A percentile compares a stretch with the other conserved stretches of the same genome.
These are phyloP conservation scores for Magnusiomyces fungicola DNA, from an alignment of 1,139 yeast genomes.

Conservation along the genomic window DNA sequence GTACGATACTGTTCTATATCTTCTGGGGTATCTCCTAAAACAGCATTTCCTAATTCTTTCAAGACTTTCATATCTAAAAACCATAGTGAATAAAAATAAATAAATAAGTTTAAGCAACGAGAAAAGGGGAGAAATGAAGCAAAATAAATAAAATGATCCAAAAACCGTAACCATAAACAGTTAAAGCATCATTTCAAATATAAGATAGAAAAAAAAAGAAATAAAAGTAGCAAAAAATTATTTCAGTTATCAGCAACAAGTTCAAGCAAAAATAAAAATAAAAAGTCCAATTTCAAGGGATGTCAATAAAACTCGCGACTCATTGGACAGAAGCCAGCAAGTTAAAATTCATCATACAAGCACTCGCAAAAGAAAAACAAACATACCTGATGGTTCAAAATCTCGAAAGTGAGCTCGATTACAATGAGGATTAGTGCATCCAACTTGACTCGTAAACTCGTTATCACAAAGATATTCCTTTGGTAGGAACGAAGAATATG, in stretches of 20 bases:
- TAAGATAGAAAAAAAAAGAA: neutral
- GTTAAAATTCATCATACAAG: no score
- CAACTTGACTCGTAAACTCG: conserved; percentile 22
- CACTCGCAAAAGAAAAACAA: no score
- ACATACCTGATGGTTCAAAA: conserved; percentile 22
- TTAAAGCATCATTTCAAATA: neutral
- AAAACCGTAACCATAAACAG: neutral
- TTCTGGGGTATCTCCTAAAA: conserved; percentile 21
- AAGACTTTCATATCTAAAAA: conserved; percentile 20
- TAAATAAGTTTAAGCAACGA: neutral
- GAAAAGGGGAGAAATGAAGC: neutral
- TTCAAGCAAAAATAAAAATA: neutral
- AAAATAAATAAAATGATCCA: neutral
- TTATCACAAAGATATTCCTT: conserved; percentile 22
- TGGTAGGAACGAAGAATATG: conserved; percentile 25
- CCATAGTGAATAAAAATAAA: neutral
- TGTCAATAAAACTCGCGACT: no score
- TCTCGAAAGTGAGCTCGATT: conserved; percentile 27
- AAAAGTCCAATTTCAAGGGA: no score
- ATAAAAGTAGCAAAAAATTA: no score
- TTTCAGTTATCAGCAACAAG: no score
- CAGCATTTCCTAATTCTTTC: conserved; percentile 20
- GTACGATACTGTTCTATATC: conserved; percentile 21
- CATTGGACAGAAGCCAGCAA: no score
- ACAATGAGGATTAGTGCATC: conserved; percentile 25